Evolutionary conservation across 2,329 filamentous ascomycete genomes (phyloP).

Genomic region (Fusarium papillatum): DNA sequence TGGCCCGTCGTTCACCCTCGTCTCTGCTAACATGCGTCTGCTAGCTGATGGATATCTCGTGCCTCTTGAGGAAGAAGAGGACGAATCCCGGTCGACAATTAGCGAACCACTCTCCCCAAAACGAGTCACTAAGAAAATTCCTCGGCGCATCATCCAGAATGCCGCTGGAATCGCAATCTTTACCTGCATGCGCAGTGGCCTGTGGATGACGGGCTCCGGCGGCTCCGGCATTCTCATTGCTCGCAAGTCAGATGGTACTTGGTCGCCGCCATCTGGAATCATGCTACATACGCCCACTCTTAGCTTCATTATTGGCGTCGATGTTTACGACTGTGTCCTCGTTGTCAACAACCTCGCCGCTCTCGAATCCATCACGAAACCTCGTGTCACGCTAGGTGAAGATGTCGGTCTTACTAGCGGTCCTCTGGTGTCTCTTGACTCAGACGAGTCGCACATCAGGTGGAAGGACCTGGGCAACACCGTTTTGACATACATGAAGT

Average conservation of each 20-base stretch:
- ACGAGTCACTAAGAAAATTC: conserved; percentile 84
- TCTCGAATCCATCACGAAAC: conserved; percentile 85
- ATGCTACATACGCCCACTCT: conserved; percentile 90
- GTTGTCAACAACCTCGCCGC: conserved; percentile 91
- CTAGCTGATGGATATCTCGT: conserved; percentile 70
- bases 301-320: conserved; percentile 91
- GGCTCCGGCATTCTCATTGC: conserved; percentile 91
- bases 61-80: conserved; percentile 55
- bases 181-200: conserved; percentile 93
- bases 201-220: conserved; percentile 93
- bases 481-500: conserved; percentile 71
- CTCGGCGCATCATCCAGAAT: conserved; percentile 86
- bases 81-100: conserved; percentile 45
- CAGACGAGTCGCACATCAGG: conserved; percentile 63
- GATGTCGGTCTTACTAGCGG: conserved; percentile 84
- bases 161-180: conserved; percentile 94
- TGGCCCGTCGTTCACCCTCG: not conserved
- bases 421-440: conserved; percentile 73
- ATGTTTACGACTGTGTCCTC: conserved; percentile 96
- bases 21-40: conserved; percentile 34
- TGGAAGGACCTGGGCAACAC: conserved; percentile 68
- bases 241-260: conserved; percentile 86
- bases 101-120: conserved; percentile 61
- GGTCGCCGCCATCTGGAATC: conserved; percentile 93
- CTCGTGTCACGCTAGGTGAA: conserved; percentile 84